Evolutionary conservation across 1,284 basidiomycete species (phyloP), one percentile per base, ranked within the genome.

Genomic region (Fomitiporia mediterranea): DNA sequence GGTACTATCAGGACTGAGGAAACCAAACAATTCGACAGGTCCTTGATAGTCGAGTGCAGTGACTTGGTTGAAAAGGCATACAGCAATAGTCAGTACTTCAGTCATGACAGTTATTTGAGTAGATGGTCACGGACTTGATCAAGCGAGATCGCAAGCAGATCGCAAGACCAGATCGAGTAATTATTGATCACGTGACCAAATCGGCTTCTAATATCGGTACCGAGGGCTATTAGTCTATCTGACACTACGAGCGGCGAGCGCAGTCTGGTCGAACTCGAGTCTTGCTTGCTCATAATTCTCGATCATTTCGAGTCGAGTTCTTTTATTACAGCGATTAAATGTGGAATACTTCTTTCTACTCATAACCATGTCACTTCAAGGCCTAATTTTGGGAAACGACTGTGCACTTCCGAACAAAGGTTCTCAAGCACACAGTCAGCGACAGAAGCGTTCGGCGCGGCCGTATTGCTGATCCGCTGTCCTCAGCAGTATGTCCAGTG

Each of bases 381-480:
- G 83, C 56, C 81, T 98, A 61, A 83, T 98, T 62, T 94, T 90
- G 55, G 94, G 94, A 61, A 83, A 93, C 53, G 95, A 96, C 72
- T 97, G 94, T 71, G 88, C 89, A 6, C 82, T 86, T 21, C 79
- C 85, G 4, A 81, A 86, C 55, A 98, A 98, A 94, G 65, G 86
- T 98, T 40, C 77, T 96, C 58, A 98, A 98, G 70, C 90, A 97
- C 64, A 85, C 94, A 3, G 91, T 94, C 60, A 84, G 84, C 3
- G 95, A 98, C 72, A 84, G 89, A 55, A 93, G 91, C 66, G 70
- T 97, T 34, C 92, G 94, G 63, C 85, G 90, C 74, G 89, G 91
- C 69, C 81, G 86, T 63, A 71, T 86, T 50, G 81, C 81, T 13
- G 86, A 85, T 0, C 79, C 87, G 43, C 91, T 89, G 1, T 82